Percentiles rank a stretch among this genome's conserved stretches.
These are phyloP conservation scores for Pontederia paniculata DNA, from an alignment of 176 grass and related monocot species.

Conservation along the genomic window DNA sequence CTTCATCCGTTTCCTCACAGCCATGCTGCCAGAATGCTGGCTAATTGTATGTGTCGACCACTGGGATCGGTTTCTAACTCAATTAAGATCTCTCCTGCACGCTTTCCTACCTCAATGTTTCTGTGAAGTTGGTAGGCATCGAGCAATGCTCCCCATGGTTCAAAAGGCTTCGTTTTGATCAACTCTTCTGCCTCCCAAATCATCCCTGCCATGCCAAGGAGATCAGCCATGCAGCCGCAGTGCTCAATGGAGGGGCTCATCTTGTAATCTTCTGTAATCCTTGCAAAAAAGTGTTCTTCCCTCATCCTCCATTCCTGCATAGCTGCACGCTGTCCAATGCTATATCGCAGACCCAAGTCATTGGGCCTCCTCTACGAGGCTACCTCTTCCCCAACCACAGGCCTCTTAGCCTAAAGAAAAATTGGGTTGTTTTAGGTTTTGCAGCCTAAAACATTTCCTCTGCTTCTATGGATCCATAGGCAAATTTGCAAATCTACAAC, in stretches of 20 bases:
- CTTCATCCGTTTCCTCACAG: slow-evolving; percentile 8
- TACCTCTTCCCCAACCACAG: no score
- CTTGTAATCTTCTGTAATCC: slow-evolving; percentile 1
- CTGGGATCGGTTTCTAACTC: slow-evolving; percentile 7
- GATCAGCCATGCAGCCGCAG: slow-evolving; percentile 14
- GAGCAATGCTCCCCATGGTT: slow-evolving; percentile 12
- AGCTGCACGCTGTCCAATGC: slow-evolving; percentile 10
- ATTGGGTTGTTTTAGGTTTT: no score
- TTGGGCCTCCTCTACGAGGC: no score
- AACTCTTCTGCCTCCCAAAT: slow-evolving; percentile 12
- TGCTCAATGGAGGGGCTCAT: slow-evolving; percentile 9
- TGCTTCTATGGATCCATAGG: no score
- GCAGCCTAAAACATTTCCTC: no score
- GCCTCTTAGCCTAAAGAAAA: no score
- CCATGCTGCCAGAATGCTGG: background rate
- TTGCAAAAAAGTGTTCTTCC: slow-evolving; percentile 5
- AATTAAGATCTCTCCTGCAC: background rate
- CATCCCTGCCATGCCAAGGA: slow-evolving; percentile 12
- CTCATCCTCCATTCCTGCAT: slow-evolving; percentile 15
- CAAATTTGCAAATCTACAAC: no score
- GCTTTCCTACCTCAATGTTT: background rate
- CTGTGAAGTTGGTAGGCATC: slow-evolving; percentile 7
- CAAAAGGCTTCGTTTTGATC: slow-evolving; percentile 5
- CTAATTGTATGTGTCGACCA: slow-evolving; percentile 12
- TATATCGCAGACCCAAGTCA: no score